A percentile compares a stretch with the other conserved stretches of the same genome.
Evolutionary conservation across 73 alveolate genomes (phyloP).

Genomic region (Effrenium voratum): DNA sequence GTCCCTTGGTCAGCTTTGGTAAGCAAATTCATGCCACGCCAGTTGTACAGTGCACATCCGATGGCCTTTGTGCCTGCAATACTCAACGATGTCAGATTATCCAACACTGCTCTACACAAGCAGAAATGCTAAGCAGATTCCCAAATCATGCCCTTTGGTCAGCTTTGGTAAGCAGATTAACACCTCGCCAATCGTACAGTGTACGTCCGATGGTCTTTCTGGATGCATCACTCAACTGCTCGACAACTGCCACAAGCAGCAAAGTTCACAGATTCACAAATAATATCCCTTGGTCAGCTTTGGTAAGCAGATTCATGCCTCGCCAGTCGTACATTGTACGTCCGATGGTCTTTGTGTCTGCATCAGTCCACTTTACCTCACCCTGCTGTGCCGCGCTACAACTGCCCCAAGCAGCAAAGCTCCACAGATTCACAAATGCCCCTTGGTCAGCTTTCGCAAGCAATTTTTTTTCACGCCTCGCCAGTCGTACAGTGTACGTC

Average conservation of each 20-base stretch:
- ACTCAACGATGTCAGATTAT: neutral
- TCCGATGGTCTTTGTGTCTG: constrained; percentile 22
- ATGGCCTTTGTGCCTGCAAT: constrained; percentile 17
- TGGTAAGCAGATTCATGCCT: constrained; percentile 53
- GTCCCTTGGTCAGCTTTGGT: constrained; percentile 67
- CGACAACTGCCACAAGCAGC: neutral
- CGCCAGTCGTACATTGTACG: neutral
- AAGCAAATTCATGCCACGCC: constrained; percentile 43
- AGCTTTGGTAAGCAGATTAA: neutral
- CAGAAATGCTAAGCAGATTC: too few species aligned
- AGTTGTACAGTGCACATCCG: constrained; percentile 1
- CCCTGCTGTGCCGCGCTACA: neutral
- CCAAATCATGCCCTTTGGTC: neutral
- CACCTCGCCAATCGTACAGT: neutral
- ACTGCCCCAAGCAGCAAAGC: neutral
- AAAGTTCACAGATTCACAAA: too few species aligned
- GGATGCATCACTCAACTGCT: too few species aligned
- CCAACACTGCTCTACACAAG: too few species aligned
- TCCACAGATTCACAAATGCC: neutral
- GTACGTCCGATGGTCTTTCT: neutral
- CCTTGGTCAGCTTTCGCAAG: constrained; percentile 54
- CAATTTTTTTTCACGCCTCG: neutral
- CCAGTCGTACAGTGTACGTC: neutral
- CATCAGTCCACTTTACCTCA: neutral
- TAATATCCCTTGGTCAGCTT: too few species aligned